Evolutionary conservation across 306 rosid genomes (phyloP).

Genomic region (Castanea sativa): DNA sequence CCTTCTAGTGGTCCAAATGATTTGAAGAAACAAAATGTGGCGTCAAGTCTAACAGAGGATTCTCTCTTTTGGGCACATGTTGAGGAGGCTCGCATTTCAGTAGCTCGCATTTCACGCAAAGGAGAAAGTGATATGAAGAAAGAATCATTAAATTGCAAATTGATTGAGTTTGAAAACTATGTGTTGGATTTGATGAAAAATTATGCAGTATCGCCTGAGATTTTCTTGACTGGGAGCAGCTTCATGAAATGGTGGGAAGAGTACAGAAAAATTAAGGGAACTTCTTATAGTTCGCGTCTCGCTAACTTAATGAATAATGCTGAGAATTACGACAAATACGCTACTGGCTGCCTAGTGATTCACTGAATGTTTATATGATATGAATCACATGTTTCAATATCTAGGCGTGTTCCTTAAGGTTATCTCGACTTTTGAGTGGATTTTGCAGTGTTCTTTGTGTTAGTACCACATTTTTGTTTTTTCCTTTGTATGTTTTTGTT

Average conservation of each 20-base stretch:
- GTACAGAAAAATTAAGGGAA: conserved; percentile 27
- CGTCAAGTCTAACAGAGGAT: conserved; percentile 43
- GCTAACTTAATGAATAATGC: conserved; percentile 28
- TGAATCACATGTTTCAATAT: not conserved
- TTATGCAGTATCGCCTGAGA: conserved; percentile 53
- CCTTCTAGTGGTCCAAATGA: not conserved
- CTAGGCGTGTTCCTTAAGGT: not conserved
- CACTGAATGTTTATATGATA: not conserved
- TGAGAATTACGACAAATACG: conserved; percentile 18
- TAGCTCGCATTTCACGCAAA: conserved; percentile 29
- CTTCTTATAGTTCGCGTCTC: conserved; percentile 13
- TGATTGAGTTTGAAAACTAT: conserved; percentile 43
- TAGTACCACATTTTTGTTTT: too few species aligned
- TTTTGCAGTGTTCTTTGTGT: too few species aligned
- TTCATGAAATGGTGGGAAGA: conserved; percentile 65
- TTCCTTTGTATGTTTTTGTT: too few species aligned
- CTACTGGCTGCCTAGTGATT: conserved; percentile 5
- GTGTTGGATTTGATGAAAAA: conserved; percentile 34
- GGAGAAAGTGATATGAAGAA: not conserved
- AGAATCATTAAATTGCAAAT: not conserved
- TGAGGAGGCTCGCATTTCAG: conserved; percentile 51
- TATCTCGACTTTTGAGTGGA: too few species aligned
- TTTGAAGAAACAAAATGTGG: conserved; percentile 16
- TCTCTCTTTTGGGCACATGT: conserved; percentile 76
- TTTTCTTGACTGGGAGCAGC: conserved; percentile 51